A percentile compares a stretch with the other conserved stretches of the same genome.
Conservation (phyloP, 345 rosid species). For the Brassica nigra region DNA sequence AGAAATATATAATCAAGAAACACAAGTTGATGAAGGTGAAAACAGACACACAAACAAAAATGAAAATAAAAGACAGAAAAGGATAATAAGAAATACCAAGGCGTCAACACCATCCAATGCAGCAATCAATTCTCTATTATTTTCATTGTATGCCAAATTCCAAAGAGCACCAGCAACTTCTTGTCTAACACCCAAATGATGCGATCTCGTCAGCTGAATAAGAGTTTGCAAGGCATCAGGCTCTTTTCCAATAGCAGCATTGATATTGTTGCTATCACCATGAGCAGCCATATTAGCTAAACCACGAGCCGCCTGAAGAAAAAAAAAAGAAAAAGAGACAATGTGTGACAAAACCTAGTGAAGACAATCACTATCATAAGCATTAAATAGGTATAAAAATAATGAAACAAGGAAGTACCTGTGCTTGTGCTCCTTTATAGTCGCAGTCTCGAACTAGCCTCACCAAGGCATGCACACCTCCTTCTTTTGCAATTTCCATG, state of each 20-base stretch:
- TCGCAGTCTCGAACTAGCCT: conserved; percentile 74
- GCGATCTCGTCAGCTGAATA: conserved; percentile 75
- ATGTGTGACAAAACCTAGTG: neutral
- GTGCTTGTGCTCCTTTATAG: conserved; percentile 78
- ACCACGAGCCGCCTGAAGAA: conserved; percentile 78
- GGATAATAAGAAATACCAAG: conserved; percentile 46
- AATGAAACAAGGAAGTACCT: conserved; percentile 42
- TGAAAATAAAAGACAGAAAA: neutral
- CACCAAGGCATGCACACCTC: conserved; percentile 81
- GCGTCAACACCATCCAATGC: conserved; percentile 81
- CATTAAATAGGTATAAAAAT: neutral
- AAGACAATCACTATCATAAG: conserved; percentile 1
- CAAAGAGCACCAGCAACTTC: conserved; percentile 39
- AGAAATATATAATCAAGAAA: conserved; percentile 30
- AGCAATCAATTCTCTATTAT: conserved; percentile 81
- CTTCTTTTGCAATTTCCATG: conserved; percentile 64
- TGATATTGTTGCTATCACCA: conserved; percentile 81
- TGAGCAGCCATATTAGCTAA: conserved; percentile 93
- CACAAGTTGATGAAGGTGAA: conserved; percentile 2
- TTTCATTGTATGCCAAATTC: conserved; percentile 73
- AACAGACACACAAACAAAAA: neutral
- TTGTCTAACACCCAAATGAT: conserved; percentile 88
- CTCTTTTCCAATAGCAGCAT: conserved; percentile 88
- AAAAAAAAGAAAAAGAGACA: neutral
- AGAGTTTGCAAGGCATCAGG: conserved; percentile 83